Percentiles rank a stretch among this genome's conserved stretches.
These are phyloP conservation scores for Saccharomycopsis sp. DNA, from an alignment of 805 yeast genomes.

Conservation along the genomic window DNA sequence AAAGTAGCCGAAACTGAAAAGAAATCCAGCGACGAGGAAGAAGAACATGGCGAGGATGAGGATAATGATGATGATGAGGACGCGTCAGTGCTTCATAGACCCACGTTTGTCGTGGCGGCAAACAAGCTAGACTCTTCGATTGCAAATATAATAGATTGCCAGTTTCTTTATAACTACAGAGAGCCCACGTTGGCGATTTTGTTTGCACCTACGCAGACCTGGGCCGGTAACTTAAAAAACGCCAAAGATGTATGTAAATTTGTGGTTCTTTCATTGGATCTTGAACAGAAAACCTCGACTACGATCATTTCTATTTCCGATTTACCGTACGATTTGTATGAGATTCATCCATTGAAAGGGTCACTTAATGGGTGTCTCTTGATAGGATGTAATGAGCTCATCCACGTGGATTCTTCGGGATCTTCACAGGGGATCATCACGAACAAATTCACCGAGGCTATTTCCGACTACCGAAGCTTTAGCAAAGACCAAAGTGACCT, in stretches of 20 bases:
- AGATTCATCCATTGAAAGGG: conserved; percentile 52
- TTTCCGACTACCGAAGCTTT: conserved; percentile 16
- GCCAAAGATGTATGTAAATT: conserved; percentile 57
- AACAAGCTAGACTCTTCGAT: conserved; percentile 48
- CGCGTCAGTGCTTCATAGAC: conserved; percentile 6
- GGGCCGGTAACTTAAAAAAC: conserved; percentile 70
- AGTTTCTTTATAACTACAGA: conserved; percentile 64
- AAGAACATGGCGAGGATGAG: conserved; percentile 18
- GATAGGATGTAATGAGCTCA: conserved; percentile 68
- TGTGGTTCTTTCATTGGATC: conserved; percentile 62
- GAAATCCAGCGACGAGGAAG: conserved; percentile 5
- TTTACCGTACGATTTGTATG: conserved; percentile 69
- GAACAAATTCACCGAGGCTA: conserved; percentile 13
- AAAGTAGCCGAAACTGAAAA: conserved; percentile 9
- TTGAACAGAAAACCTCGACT: conserved; percentile 43
- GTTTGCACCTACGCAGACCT: conserved; percentile 50
- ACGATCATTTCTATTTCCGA: conserved; percentile 60
- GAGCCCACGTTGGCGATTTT: conserved; percentile 78
- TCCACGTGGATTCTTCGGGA: conserved; percentile 78
- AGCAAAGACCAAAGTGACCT: conserved; percentile 14
- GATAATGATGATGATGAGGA: conserved; percentile 12
- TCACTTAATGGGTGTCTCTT: conserved; percentile 66
- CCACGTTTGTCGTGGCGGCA: conserved; percentile 17
- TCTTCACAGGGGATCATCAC: conserved; percentile 16
- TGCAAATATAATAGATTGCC: conserved; percentile 59